phyloP scores from a whole-genome alignment of 208 protist genomes.

The Crithidia expoeki region DNA sequence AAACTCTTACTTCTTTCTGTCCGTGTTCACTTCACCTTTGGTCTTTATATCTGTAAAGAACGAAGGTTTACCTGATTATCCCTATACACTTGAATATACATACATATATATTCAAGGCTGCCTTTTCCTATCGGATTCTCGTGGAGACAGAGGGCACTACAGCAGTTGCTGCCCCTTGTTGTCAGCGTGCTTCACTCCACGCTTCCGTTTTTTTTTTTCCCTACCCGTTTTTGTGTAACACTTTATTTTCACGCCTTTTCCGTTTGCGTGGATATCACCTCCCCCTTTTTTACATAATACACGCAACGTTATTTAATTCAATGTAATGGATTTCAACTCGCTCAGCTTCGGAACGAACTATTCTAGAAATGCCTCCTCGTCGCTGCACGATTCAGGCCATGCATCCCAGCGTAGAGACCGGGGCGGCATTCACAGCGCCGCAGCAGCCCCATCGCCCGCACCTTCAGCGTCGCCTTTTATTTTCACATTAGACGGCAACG shows the following conservation, averaged over 20 bases:
- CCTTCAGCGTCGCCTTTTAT: not conserved
- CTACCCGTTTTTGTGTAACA: not conserved
- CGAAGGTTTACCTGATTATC: too few relatives aligned
- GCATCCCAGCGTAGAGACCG: not conserved
- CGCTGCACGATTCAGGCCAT: not conserved
- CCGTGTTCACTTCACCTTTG: too few relatives aligned
- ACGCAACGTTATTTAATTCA: not conserved
- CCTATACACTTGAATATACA: too few relatives aligned
- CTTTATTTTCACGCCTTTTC: slow-evolving; percentile 22
- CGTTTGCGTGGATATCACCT: too few relatives aligned
- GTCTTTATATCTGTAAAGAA: too few relatives aligned
- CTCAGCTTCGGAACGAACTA: not conserved
- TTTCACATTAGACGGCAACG: slow-evolving; percentile 7
- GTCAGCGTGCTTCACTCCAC: too few relatives aligned
- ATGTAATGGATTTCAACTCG: slow-evolving; percentile 11
- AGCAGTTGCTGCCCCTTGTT: too few relatives aligned
- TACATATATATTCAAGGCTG: too few relatives aligned
- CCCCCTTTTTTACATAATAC: too few relatives aligned
- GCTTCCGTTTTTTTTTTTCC: not conserved
- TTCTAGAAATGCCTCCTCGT: not conserved
- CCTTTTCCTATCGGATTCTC: too few relatives aligned
- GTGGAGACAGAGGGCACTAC: too few relatives aligned
- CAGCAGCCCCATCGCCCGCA: not conserved
- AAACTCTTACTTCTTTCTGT: too few relatives aligned
- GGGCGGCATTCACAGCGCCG: not conserved